These are phyloP conservation scores for Nigrospora oryzae DNA, from an alignment of 2,329 filamentous ascomycete species.

Conservation along the genomic window DNA sequence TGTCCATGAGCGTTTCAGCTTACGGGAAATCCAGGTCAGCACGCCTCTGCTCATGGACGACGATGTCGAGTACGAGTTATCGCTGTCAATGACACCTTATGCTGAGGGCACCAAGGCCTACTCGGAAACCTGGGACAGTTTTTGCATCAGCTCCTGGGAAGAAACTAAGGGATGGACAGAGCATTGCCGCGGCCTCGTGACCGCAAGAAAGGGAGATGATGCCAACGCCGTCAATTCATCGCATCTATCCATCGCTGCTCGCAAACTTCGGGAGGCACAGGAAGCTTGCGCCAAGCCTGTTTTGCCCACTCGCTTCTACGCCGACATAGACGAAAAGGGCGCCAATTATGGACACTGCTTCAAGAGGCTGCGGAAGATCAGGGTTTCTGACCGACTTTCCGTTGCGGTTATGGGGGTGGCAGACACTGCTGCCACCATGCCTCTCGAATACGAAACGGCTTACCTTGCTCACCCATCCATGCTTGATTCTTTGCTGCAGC, in stretches of 20 bases:
- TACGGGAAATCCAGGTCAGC: slow-evolving; percentile 25
- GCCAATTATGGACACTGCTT: slow-evolving; percentile 8
- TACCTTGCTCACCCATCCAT: slow-evolving; percentile 36
- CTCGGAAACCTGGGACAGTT: slow-evolving; percentile 16
- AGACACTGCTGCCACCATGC: slow-evolving; percentile 36
- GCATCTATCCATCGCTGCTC: background rate
- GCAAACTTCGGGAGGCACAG: slow-evolving; percentile 1
- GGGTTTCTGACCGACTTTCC: slow-evolving; percentile 12
- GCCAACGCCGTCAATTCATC: background rate
- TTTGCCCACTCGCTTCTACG: slow-evolving; percentile 3
- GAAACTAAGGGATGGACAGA: slow-evolving; percentile 16
- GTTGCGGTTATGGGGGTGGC: slow-evolving; percentile 27
- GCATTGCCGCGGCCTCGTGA: slow-evolving; percentile 17
- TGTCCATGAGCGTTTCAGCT: slow-evolving; percentile 21
- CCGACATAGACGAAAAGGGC: slow-evolving; percentile 5
- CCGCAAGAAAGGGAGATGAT: slow-evolving; percentile 1
- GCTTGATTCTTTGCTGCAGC: slow-evolving; percentile 35
- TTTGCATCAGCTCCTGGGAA: slow-evolving; percentile 20
- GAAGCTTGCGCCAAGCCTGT: slow-evolving; percentile 2
- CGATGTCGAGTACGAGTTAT: slow-evolving; percentile 24
- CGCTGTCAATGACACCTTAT: slow-evolving; percentile 21
- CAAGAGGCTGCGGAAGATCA: slow-evolving; percentile 3
- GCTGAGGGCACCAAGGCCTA: slow-evolving; percentile 12
- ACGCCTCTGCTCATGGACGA: slow-evolving; percentile 25
- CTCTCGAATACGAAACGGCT: slow-evolving; percentile 29